phyloP scores from a whole-genome alignment of 2,329 filamentous ascomycete species.

The Arthrocladium fulminans region DNA sequence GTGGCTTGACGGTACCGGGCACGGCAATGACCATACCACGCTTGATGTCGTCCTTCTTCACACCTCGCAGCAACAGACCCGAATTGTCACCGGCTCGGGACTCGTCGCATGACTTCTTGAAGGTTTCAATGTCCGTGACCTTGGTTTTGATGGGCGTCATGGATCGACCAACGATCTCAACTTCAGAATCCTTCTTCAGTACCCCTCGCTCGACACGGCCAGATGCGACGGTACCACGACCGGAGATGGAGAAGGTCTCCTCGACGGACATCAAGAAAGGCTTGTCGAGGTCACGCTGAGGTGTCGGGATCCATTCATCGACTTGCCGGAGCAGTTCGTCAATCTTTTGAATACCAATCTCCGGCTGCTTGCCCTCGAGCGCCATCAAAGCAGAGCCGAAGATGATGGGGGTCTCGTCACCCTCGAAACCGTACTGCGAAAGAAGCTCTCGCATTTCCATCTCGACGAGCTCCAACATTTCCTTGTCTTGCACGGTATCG shows the following conservation, averaged over 20 bases:
- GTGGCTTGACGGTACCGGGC: constrained; percentile 74
- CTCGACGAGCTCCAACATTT: constrained; percentile 99
- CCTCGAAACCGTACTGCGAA: constrained; percentile 87
- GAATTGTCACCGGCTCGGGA: constrained; percentile 97
- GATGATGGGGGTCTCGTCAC: constrained; percentile 93
- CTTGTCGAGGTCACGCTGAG: constrained; percentile 88
- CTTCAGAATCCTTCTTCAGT: constrained; percentile 86
- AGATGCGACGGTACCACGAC: constrained; percentile 92
- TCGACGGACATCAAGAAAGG: constrained; percentile 99
- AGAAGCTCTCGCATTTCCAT: constrained; percentile 99
- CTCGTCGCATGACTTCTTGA: constrained; percentile 99
- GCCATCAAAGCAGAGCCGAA: constrained; percentile 95
- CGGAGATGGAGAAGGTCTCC: constrained; percentile 80
- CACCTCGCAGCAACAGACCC: constrained; percentile 86
- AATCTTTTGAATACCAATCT: constrained; percentile 81
- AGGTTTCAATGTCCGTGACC: constrained; percentile 98
- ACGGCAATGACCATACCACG: constrained; percentile 90
- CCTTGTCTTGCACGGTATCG: constrained; percentile 90
- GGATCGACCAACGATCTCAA: constrained; percentile 89
- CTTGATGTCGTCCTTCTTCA: constrained; percentile 87
- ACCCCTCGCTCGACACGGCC: constrained; percentile 94
- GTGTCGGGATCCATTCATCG: constrained; percentile 93
- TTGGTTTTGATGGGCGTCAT: constrained; percentile 85
- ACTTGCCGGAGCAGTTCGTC: constrained; percentile 85
- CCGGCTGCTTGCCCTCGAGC: constrained; percentile 73